Evolutionary conservation across 202 grass and related monocot species (phyloP).

Genomic region (Carex sylvatica): DNA sequence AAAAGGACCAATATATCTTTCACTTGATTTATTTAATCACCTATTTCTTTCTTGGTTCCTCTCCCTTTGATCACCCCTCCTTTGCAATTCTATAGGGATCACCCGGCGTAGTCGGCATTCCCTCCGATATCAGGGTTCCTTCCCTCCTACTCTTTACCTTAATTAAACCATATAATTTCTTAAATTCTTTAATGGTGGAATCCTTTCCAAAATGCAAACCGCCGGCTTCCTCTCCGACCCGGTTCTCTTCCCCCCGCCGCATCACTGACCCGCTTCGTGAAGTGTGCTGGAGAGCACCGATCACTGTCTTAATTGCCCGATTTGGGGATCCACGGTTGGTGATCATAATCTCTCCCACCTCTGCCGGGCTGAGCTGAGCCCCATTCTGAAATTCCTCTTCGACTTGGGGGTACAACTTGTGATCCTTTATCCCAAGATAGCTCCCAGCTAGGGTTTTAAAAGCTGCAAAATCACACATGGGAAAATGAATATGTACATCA

Average conservation of each 20-base stretch:
- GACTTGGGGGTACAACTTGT: constrained; percentile 86
- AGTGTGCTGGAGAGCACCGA: constrained; percentile 49
- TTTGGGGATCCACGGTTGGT: constrained; percentile 62
- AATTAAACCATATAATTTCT: constrained; percentile 81
- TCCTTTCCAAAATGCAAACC: constrained; percentile 47
- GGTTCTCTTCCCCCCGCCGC: neutral
- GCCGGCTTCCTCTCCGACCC: neutral
- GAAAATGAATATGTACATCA: constrained; percentile 85
- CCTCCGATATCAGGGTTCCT: neutral
- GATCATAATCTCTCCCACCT: constrained; percentile 94
- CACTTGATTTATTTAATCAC: constrained; percentile 3
- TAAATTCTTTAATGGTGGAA: constrained; percentile 64
- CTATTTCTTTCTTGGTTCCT: neutral
- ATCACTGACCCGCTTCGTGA: constrained; percentile 32
- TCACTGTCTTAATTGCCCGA: constrained; percentile 74
- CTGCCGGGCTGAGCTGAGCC: constrained; percentile 67
- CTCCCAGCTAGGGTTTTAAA: constrained; percentile 79
- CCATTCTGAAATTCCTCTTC: constrained; percentile 69
- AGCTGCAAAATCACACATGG: constrained; percentile 74
- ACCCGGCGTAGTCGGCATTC: neutral
- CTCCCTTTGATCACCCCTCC: neutral
- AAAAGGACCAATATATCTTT: neutral
- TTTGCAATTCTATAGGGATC: neutral
- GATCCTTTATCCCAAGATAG: constrained; percentile 78
- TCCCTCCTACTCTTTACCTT: constrained; percentile 73